Base-by-base conservation (phyloP, 495 filamentous ascomycete species). In the Penicillium pulvis region DNA sequence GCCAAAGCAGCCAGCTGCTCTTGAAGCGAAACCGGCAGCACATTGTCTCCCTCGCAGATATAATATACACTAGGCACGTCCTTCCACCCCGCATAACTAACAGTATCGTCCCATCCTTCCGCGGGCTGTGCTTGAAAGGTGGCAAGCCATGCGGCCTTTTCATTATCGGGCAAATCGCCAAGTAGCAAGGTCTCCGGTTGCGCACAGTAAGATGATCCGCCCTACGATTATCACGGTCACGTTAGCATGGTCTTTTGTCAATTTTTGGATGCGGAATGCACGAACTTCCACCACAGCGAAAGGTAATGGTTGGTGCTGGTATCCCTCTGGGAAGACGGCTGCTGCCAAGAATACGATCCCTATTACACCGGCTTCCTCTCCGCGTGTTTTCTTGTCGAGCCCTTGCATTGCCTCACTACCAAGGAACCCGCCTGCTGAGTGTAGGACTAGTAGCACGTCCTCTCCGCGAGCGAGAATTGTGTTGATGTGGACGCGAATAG, bases 361-460 rank as follows among this genome's bases (percentile, higher is more conserved):
- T 1, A 65, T 35, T 14, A 73, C 65, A 8, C 71, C 69, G 20
- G 62, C 60, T 14, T 24, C 8, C 7, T 50, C 20, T 23, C 36
- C 28, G 14, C 51, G 52, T 0, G 12, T 47, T 11, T 19, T 28
- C 23, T 58, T 60, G 49, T 31, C 51, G 1, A 75, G 50, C 6
- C 73, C 73, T 39, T 63, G 19, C 36, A 69, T 68, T 11, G 74
- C 77, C 14, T 64, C 66, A 23, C 64, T 67, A 14, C 69, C 74
- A 17, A 70, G 31, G 35, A 76, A 68, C 1, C 74, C 75, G 24
- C 67, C 77, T 19, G 70, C 72, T 0, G 73, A 76, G 58, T 80
- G 75, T 9, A 75, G 51, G 10, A 73, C 69, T 0, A 78, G 41
- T 6, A 77, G 33, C 6, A 78, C 59, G 20, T 76, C 69, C n/a